These are phyloP conservation scores for Podospora pseudoanserina DNA, from an alignment of 495 filamentous ascomycete genomes.

Conservation along the genomic window DNA sequence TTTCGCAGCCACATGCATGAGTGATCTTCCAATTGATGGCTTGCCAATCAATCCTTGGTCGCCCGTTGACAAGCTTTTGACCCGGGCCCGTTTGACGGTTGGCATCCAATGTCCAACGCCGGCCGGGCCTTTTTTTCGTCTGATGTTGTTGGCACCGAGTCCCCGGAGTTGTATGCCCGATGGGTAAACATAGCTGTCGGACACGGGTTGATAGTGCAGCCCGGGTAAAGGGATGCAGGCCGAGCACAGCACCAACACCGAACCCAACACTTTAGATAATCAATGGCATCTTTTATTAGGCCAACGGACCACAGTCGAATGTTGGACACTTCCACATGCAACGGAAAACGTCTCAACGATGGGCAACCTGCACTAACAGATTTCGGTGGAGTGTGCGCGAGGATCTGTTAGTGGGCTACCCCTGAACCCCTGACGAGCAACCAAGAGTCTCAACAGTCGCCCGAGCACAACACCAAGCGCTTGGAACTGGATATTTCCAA, in stretches of 20 bases:
- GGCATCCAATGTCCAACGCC: not conserved
- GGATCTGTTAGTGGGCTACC: not conserved
- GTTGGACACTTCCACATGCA: not conserved
- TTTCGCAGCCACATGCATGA: not conserved
- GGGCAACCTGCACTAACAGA: not conserved
- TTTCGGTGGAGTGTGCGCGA: not conserved
- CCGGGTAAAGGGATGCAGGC: not conserved
- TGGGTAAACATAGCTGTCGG: not conserved
- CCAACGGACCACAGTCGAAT: not conserved
- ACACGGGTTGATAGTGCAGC: not conserved
- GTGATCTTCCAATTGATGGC: not conserved
- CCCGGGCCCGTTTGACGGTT: no score
- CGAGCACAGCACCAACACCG: not conserved
- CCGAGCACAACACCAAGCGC: not conserved
- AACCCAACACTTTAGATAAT: not conserved
- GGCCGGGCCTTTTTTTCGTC: not conserved
- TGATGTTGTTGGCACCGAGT: not conserved
- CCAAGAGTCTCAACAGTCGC: conserved; percentile 1
- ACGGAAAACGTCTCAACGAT: not conserved
- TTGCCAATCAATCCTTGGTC: not conserved
- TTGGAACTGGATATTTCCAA: not conserved
- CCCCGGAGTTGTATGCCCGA: not conserved
- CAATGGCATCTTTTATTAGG: not conserved
- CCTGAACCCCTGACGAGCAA: not conserved
- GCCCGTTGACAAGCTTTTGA: not conserved